Conservation (phyloP, 257 asterid genomes). For the Solanum dulcamara region DNA sequence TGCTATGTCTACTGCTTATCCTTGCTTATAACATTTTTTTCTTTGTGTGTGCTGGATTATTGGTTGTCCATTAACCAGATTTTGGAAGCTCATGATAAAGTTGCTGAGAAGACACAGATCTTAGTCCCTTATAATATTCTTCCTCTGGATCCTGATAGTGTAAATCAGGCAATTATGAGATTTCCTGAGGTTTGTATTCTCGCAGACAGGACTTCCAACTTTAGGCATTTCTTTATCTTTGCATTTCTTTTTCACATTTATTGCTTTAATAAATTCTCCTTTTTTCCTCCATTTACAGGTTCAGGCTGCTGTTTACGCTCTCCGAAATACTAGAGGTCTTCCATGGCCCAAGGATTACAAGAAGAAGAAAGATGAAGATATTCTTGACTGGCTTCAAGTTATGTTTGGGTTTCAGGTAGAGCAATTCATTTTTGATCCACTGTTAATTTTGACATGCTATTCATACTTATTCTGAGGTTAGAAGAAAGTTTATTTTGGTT, state of each 20-base stretch:
- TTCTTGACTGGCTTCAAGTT: slow-evolving; percentile 99
- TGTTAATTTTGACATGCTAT: not conserved
- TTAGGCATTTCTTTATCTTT: not conserved
- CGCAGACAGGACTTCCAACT: not conserved
- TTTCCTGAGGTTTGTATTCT: slow-evolving; percentile 74
- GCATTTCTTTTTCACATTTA: not conserved
- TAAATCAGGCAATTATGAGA: slow-evolving; percentile 91
- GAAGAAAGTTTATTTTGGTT: not conserved
- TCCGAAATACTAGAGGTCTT: slow-evolving; percentile 87
- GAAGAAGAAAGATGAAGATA: slow-evolving; percentile 95
- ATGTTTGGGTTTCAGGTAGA: slow-evolving; percentile 98
- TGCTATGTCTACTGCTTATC: not conserved
- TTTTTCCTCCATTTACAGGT: slow-evolving; percentile 37
- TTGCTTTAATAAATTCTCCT: not conserved
- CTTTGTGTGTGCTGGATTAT: slow-evolving; percentile 7
- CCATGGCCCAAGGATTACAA: slow-evolving; percentile 98
- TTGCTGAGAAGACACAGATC: slow-evolving; percentile 95
- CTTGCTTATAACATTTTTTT: not conserved
- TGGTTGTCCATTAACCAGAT: slow-evolving; percentile 30
- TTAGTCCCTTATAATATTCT: slow-evolving; percentile 91
- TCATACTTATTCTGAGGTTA: not conserved
- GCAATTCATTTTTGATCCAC: not conserved
- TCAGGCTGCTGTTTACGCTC: slow-evolving; percentile 92
- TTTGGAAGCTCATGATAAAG: slow-evolving; percentile 92
- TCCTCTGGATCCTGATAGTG: slow-evolving; percentile 98